Base-by-base conservation (phyloP, 768 basidiomycete species). In the Leccinum subgranulosum region DNA sequence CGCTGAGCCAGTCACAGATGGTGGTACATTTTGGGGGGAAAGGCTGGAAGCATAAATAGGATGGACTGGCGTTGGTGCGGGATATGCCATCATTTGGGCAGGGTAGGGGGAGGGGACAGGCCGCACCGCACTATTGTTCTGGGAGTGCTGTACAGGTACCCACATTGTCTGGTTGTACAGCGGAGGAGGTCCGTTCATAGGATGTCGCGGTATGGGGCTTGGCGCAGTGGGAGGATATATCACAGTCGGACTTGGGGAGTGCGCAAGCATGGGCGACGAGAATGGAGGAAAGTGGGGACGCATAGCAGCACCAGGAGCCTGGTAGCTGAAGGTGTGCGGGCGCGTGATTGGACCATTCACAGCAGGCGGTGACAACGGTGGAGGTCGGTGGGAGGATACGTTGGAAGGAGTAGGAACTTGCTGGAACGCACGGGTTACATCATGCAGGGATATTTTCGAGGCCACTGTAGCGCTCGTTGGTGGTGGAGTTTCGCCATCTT, bases 361-460 rank as follows among this genome's bases (percentile, higher is more conserved):
- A 5, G 76, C 72, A 17, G 84, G 74, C 21, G 84, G 79, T 21
- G 86, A 82, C 52, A 83, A 73, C 2, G 83, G 73, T 27, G 68
- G 61, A 31, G 80, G 73, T 59, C 84, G 79, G 60, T 78, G 80
- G 36, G 77, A 66, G 12, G 79, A 67, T 47, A 79, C 72, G 49
- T 69, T 80, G 14, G 81, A 79, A 3, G 88, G 78, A 6, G 83
- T 74, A 3, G 91, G 91, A 27, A 93, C 92, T 72, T 87, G 87
- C 67, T 94, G 92, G 75, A 94, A 94, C 21, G 91, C 90, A 57
- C 88, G 84, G 12, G 88, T 91, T 33, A 92, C 90, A 55, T 94
- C 92, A 56, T 87, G 85, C 39, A 87, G 73, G 3, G 90, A 90
- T 84, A 92, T 89, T 41, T 88, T 84, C 17, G 86, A 86, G 25